Conservation (phyloP, 305 asterid species). For the Petunia hybrid region DNA sequence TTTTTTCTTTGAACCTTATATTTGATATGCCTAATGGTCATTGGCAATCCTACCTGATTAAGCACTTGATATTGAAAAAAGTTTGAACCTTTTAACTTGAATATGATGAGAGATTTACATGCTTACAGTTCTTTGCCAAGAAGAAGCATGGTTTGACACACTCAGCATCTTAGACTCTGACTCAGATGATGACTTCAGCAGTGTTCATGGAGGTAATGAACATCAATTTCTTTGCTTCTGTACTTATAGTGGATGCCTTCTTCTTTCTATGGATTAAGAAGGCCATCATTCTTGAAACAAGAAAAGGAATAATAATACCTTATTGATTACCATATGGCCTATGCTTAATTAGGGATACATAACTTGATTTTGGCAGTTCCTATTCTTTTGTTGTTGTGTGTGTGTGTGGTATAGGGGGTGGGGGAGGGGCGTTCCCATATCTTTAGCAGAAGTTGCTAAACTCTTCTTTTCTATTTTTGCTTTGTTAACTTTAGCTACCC, state of each 20-base stretch:
- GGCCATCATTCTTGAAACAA: neutral
- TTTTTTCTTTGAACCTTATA: conserved; percentile 21
- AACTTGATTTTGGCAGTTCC: neutral
- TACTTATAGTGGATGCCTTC: neutral
- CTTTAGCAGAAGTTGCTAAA: neutral
- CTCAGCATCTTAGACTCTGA: conserved; percentile 86
- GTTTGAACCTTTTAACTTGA: conserved; percentile 5
- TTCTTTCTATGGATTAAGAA: neutral
- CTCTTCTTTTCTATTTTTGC: neutral
- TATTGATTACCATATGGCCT: neutral
- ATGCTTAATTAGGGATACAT: neutral
- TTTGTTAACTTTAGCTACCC: neutral
- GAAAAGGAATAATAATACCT: neutral
- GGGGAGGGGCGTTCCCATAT: neutral
- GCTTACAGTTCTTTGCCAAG: conserved; percentile 72
- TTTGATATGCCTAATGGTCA: neutral
- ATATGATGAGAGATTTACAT: conserved; percentile 28
- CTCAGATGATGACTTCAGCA: conserved; percentile 69
- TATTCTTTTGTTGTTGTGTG: neutral
- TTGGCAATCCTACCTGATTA: neutral
- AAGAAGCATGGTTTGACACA: conserved; percentile 95
- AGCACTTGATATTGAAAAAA: neutral
- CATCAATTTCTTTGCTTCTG: neutral
- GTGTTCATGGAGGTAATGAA: conserved; percentile 90
- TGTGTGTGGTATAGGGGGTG: neutral